phyloP scores from a whole-genome alignment of 306 rosid species.

The Malus sieversii region DNA sequence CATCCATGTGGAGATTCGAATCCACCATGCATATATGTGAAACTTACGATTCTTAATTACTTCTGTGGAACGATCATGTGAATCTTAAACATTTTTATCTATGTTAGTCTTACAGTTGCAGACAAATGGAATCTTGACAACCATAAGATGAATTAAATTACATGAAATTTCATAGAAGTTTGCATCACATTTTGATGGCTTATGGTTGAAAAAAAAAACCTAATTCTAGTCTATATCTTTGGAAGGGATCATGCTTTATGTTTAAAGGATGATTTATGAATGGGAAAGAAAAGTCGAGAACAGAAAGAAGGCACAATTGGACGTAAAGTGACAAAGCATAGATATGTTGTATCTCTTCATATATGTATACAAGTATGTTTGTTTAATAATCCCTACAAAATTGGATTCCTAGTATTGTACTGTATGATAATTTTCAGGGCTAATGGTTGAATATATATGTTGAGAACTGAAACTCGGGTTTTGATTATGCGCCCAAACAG shows the following conservation, averaged over 20 bases:
- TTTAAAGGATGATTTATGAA: neutral
- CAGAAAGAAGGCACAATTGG: no score
- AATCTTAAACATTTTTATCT: neutral
- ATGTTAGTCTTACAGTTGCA: neutral
- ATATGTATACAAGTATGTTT: no score
- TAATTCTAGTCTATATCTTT: no score
- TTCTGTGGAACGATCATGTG: neutral
- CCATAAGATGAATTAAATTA: neutral
- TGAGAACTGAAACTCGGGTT: constrained; percentile 28
- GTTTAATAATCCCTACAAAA: neutral
- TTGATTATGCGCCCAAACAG: constrained; percentile 21
- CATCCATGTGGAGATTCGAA: constrained; percentile 1
- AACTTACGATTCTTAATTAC: neutral
- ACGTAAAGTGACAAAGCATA: neutral
- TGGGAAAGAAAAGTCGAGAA: neutral
- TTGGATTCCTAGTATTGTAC: neutral
- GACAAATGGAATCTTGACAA: neutral
- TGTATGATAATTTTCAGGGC: neutral
- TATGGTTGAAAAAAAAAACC: no score
- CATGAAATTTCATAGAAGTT: neutral
- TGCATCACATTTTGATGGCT: neutral
- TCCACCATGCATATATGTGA: neutral
- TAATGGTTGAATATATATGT: constrained; percentile 20
- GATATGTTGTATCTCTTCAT: neutral
- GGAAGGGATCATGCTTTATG: neutral